Percentiles rank a stretch among this genome's conserved stretches.
phyloP scores from a whole-genome alignment of 2,329 filamentous ascomycete species.

The Talaromyces sp. region DNA sequence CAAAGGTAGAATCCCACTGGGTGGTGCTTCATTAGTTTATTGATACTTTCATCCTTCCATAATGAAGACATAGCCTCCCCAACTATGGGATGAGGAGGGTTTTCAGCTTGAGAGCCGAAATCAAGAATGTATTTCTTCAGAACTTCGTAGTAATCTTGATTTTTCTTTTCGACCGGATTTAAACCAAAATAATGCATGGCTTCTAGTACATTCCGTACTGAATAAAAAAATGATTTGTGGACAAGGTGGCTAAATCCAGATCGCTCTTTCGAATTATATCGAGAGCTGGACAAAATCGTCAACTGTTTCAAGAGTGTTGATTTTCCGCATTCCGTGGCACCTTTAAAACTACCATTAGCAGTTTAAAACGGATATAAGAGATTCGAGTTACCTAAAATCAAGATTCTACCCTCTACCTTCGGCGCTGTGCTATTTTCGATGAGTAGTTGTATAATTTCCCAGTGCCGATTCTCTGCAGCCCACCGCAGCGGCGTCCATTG shows the following conservation, averaged over 20 bases:
- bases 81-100: neutral
- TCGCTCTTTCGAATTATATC: neutral
- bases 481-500: neutral
- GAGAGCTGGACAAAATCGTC: neutral
- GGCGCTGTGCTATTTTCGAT: neutral
- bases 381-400: neutral
- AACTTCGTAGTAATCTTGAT: neutral
- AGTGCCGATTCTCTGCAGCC: neutral
- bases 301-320: neutral
- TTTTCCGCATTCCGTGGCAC: neutral
- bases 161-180: neutral
- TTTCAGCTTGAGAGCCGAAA: neutral
- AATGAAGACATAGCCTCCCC: constrained; percentile 2
- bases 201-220: neutral
- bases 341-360: neutral
- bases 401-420: neutral
- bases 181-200: neutral
- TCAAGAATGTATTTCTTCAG: neutral
- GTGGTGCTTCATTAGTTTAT: neutral
- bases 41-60: neutral
- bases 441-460: neutral
- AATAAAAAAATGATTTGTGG: neutral
- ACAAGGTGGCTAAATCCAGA: neutral
- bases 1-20: neutral
- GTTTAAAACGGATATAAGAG: neutral